Percentiles rank a stretch among this genome's conserved stretches.
phyloP scores from a whole-genome alignment of 73 alveolate species.

The Effrenium voratum region DNA sequence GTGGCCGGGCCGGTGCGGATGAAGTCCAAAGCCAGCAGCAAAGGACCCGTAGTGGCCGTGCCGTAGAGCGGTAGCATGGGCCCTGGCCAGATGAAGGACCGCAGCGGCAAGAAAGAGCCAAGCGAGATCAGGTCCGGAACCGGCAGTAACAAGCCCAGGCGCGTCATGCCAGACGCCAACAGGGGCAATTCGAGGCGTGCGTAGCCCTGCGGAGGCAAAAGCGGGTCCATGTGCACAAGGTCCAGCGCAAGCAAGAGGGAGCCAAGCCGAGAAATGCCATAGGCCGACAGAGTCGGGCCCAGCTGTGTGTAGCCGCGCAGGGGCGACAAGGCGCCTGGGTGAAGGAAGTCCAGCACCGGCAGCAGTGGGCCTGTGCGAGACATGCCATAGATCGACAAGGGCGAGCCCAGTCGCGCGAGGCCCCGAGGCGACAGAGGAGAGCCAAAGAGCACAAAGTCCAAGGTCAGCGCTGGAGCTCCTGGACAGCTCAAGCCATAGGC shows the following conservation, averaged over 20 bases:
- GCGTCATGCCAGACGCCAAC: conserved; percentile 21
- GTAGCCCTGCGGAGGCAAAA: background rate
- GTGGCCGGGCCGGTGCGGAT: background rate
- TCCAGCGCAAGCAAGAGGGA: conserved; percentile 9
- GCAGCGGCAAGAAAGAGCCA: background rate
- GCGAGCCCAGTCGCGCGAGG: conserved; percentile 58
- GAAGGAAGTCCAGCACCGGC: conserved; percentile 18
- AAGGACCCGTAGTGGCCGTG: background rate
- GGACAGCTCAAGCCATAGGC: conserved; percentile 49
- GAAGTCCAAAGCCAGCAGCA: background rate
- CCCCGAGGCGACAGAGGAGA: conserved; percentile 17
- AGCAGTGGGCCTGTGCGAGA: background rate
- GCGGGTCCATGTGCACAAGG: background rate
- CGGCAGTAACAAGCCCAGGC: background rate
- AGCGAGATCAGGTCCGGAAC: conserved; percentile 58
- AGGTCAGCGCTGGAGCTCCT: background rate
- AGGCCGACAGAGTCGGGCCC: background rate
- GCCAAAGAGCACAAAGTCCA: conserved; percentile 83
- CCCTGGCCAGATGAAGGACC: background rate
- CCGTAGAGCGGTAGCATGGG: background rate
- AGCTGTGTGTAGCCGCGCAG: conserved; percentile 11
- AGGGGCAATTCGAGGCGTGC: background rate
- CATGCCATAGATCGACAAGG: conserved; percentile 39
- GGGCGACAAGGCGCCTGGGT: background rate
- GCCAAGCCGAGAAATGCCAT: conserved; percentile 83